Evolutionary conservation across 768 basidiomycete genomes (phyloP), one percentile per base, ranked within the genome.

Genomic region (Psilocybe cyanescens): DNA sequence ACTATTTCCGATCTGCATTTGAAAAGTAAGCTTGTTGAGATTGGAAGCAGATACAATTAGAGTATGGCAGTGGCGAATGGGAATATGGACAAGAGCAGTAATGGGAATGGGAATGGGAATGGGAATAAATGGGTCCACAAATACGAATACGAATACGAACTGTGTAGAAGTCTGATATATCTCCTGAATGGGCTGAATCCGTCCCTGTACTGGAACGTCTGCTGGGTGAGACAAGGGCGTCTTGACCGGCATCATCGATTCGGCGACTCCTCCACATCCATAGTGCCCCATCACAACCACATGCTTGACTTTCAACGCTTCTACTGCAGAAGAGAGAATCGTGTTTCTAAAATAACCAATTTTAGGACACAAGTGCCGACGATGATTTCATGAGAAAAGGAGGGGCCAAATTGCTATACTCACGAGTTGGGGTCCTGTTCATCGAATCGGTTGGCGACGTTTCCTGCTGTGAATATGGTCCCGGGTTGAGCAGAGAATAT

Each of bases 181-280:
- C 24, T 74, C 58, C 7, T 76, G 70, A 31, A 79, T 78, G 4
- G 78, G 78, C 4, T 68, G 61, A 44, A 79, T 79, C 78, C 79
- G 79, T 8, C 65, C 67, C 55, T 79, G 75, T 2, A 79, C 76
- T 2, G 76, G 76, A n/a, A 72, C 65, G 28, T 72, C 68, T 5
- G 73, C 70, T 8, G 67, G 51, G 9, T 55, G 44, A 6, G 41
- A 53, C 29, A 47, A 37, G 8, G 59, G 50, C 6, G 37, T 35
- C 2, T 44, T 37, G 14, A 62, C 50, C 2, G 60, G 60, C 29
- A 68, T 57, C 69, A 75, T 75, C 6, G 70, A 68, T 0, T 71
- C 71, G 0, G 71, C 72, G 17, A 75, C 67, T 11, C 74, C 74
- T 35, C 72, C 74, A 46, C 74, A 75, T 2, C 74, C 74, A 46